These are phyloP conservation scores for Gnomoniopsis smithogilvyi DNA, from an alignment of 2,329 filamentous ascomycete species.

Conservation along the genomic window DNA sequence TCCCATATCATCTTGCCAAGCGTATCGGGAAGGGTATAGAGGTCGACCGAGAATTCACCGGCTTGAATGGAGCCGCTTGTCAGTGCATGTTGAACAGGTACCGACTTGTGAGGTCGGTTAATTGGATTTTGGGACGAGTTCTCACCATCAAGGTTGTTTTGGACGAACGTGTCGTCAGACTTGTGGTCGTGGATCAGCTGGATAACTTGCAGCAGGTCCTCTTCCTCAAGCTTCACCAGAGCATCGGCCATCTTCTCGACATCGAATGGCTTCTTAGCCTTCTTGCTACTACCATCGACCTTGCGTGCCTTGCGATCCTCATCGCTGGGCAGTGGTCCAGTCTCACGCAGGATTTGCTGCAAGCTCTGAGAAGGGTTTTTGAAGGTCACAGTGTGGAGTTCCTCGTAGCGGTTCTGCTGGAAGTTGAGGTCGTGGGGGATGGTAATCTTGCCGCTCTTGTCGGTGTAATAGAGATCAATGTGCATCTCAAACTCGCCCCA, in stretches of 20 bases:
- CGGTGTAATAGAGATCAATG: conserved; percentile 77
- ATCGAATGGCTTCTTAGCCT: conserved; percentile 72
- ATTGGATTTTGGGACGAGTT: conserved; percentile 23
- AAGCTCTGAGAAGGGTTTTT: conserved; percentile 91
- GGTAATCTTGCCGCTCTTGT: conserved; percentile 79
- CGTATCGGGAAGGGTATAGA: conserved; percentile 91
- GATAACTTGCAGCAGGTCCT: conserved; percentile 90
- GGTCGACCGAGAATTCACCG: conserved; percentile 96
- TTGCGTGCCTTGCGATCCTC: conserved; percentile 65
- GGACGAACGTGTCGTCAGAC: conserved; percentile 87
- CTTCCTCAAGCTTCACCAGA: conserved; percentile 83
- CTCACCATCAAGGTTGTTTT: conserved; percentile 94
- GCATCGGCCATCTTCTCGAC: conserved; percentile 97
- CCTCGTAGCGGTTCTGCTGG: conserved; percentile 74
- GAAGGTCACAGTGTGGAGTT: conserved; percentile 77
- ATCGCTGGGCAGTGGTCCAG: conserved; percentile 78
- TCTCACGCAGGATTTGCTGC: conserved; percentile 74
- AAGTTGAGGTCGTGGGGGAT: conserved; percentile 94
- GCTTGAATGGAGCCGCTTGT: conserved; percentile 42
- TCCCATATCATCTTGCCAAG: conserved; percentile 96
- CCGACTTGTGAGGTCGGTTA: conserved; percentile 6
- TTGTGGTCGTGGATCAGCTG: conserved; percentile 99
- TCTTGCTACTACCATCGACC: conserved; percentile 65
- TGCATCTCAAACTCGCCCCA: conserved; percentile 99
- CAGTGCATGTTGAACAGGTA: conserved; percentile 9